Evolutionary conservation across 495 filamentous ascomycete species (phyloP), one percentile per base, ranked within the genome.

Genomic region (Xylaria palmicola): DNA sequence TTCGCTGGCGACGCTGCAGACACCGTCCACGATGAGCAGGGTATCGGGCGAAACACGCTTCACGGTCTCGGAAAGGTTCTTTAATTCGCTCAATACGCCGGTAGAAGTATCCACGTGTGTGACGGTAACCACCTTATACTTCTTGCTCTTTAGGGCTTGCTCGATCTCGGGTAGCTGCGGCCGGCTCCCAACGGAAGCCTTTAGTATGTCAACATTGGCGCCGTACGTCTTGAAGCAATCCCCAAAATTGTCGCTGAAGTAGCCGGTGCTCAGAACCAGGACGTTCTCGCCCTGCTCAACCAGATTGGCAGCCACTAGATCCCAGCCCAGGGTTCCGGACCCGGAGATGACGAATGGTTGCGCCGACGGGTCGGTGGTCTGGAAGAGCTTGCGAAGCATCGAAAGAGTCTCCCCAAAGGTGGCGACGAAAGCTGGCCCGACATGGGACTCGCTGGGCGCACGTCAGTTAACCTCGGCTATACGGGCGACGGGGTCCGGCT

Each of bases 81-180:
- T 88, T 65, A 98, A 82, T 63, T 98, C 94, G 67, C 86, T 92
- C 49, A 98, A 80, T 6, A 98, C 94, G 51, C 94, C 94, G 39
- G 94, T 98, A 6, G 92, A 96, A 22, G 94, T 98, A 68, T 98
- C 94, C 59, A 96, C 93, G 75, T 98, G 94, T 6, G 94, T 98
- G 60, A 98, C 87, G 43, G 94, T 97, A 68, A 98, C 77, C 51
- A 90, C 62, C 83, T 96, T 96, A 79, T 97, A 97, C 59, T 86
- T 81, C 78, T 93, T 96, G 80, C 89, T 83, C 71, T 88, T 88
- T 54, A 98, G 80, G 15, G 91, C 92, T 69, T 86, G 82, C 77
- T 97, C 92, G 55, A 98, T 85, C 71, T 93, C 89, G 43, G 87
- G 82, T 29, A 96, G 84, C 63, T 91, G 88, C n/a, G 93, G 91